Evolutionary conservation across 352 stramenopile genomes (phyloP).

Genomic region (Globisporangium emineosum): DNA sequence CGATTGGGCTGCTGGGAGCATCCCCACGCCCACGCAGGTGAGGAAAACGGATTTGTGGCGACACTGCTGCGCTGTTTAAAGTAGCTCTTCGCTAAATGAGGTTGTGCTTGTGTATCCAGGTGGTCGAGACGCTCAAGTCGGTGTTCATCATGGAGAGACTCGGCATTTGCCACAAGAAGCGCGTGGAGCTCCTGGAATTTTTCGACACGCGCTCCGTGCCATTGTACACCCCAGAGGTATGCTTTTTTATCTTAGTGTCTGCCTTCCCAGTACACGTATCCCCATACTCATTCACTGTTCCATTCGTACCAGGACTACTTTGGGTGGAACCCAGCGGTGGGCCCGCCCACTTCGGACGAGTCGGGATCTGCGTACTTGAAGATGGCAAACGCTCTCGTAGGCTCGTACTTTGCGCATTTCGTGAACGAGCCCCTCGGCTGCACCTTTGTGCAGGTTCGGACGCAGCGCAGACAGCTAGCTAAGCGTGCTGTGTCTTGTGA

Average conservation of each 20-base stretch:
- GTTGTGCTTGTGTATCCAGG: neutral
- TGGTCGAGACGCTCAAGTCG: constrained; percentile 47
- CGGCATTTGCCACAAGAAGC: constrained; percentile 55
- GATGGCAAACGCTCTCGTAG: constrained; percentile 63
- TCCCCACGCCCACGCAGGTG: constrained; percentile 50
- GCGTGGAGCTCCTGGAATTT: constrained; percentile 66
- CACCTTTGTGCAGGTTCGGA: constrained; percentile 47
- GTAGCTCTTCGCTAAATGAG: neutral
- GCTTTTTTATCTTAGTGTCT: neutral
- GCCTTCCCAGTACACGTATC: neutral
- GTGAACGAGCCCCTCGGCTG: constrained; percentile 66
- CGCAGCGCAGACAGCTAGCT: neutral
- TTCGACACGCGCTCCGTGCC: constrained; percentile 38
- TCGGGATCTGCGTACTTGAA: constrained; percentile 45
- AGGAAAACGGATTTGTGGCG: neutral
- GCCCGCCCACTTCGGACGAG: constrained; percentile 31
- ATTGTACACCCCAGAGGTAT: constrained; percentile 48
- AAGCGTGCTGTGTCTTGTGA: neutral
- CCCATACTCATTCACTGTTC: constrained; percentile 4
- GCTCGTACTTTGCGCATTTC: constrained; percentile 63
- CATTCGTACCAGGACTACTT: constrained; percentile 56
- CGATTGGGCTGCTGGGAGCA: constrained; percentile 35
- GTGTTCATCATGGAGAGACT: constrained; percentile 78
- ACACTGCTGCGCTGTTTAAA: neutral
- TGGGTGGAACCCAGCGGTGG: constrained; percentile 72